Evolutionary conservation across 2,329 filamentous ascomycete genomes (phyloP).

Genomic region (Cladophialophora yegresii): DNA sequence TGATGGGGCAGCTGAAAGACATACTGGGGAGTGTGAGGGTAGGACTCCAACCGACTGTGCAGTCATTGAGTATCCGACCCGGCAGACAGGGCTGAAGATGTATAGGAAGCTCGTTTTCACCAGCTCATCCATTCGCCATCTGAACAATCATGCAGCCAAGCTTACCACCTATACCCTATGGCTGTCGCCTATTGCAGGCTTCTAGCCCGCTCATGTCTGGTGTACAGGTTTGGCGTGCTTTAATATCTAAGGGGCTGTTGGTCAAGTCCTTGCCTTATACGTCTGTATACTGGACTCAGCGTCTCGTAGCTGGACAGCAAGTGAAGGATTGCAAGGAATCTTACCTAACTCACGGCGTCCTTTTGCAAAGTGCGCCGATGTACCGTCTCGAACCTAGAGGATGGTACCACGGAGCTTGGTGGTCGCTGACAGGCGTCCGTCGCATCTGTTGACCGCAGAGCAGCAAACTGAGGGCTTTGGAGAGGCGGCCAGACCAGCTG

Average conservation of each 20-base stretch:
- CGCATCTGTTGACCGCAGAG: not conserved
- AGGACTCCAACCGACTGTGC: not conserved
- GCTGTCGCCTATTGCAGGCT: not conserved
- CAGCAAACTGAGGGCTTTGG: not conserved
- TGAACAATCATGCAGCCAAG: not conserved
- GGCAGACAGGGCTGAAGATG: not conserved
- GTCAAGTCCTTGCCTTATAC: not conserved
- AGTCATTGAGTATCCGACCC: not conserved
- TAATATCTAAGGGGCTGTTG: conserved; percentile 10
- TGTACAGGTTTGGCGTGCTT: not conserved
- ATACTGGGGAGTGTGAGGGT: not conserved
- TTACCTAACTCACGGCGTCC: not conserved
- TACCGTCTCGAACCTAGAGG: not conserved
- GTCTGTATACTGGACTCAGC: not conserved
- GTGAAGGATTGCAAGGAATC: not conserved
- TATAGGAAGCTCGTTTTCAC: conserved; percentile 5
- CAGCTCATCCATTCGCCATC: not conserved
- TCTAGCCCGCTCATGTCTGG: not conserved
- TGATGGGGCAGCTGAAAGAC: conserved; percentile 5
- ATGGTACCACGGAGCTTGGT: conserved; percentile 23
- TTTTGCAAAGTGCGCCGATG: conserved; percentile 10
- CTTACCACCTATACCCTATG: not conserved
- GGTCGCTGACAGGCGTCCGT: conserved; percentile 18
- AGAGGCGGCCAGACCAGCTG: not conserved
- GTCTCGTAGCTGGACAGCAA: not conserved